These are phyloP conservation scores for Diaporthe citrichinensis DNA, from an alignment of 2,329 filamentous ascomycete genomes.

Conservation along the genomic window DNA sequence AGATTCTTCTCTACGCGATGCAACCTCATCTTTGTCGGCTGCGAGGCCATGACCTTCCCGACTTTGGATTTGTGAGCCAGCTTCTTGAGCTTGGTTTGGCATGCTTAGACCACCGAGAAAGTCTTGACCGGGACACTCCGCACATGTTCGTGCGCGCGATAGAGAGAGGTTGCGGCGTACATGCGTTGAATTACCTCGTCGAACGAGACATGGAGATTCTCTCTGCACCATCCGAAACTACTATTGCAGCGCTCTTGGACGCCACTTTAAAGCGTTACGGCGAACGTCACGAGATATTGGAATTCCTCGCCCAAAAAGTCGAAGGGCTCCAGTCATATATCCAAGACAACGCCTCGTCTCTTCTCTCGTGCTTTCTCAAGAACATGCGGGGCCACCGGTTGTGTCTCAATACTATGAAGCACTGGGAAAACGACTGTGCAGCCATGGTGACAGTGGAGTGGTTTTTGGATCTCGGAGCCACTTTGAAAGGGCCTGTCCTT, in stretches of 20 bases:
- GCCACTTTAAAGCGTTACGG: too few relatives aligned
- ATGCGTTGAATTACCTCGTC: neutral
- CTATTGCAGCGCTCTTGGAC: neutral
- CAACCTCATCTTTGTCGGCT: too few relatives aligned
- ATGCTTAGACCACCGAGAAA: too few relatives aligned
- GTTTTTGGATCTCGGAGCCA: neutral
- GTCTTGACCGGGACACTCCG: neutral
- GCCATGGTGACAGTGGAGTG: neutral
- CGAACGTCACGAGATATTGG: neutral
- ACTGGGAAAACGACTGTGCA: neutral
- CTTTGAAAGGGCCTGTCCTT: neutral
- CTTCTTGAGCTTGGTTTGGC: neutral
- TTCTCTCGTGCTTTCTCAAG: neutral
- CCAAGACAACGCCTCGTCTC: neutral
- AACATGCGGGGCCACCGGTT: neutral
- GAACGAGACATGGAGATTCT: neutral
- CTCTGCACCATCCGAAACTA: neutral
- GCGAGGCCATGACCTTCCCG: neutral
- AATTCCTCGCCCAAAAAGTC: neutral
- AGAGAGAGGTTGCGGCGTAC: neutral
- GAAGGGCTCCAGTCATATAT: neutral
- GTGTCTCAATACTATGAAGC: neutral
- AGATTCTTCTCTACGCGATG: neutral
- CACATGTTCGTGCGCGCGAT: neutral
- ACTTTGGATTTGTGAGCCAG: neutral